Evolutionary conservation across 305 asterid genomes (phyloP).

Genomic region (Lippia alba): DNA sequence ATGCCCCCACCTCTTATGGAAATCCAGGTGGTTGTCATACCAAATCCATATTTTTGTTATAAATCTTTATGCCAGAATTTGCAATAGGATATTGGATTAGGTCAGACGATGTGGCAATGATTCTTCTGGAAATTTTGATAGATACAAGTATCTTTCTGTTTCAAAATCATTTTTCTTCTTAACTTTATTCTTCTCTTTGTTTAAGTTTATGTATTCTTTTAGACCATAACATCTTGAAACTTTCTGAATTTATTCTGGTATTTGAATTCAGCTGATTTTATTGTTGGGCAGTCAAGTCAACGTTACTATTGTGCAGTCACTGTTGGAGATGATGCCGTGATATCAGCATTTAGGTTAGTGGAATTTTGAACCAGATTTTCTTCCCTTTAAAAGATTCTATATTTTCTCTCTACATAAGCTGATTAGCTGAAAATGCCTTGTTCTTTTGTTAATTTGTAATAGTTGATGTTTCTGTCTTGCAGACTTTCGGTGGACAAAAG

Average conservation of each 20-base stretch:
- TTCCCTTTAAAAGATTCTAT: conserved; percentile 3
- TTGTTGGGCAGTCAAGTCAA: conserved; percentile 97
- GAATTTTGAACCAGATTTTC: conserved; percentile 19
- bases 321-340: conserved; percentile 92
- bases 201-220: conserved; percentile 24
- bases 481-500: conserved; percentile 89
- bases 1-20: conserved; percentile 99
- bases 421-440: conserved; percentile 13
- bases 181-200: conserved; percentile 4
- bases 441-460: conserved; percentile 27
- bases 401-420: conserved; percentile 13
- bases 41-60: conserved; percentile 5
- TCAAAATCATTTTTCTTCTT: conserved; percentile 6
- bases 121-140: not conserved
- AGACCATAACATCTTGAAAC: conserved; percentile 40
- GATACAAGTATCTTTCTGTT: conserved; percentile 15
- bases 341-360: conserved; percentile 93
- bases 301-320: conserved; percentile 91
- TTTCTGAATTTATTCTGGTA: conserved; percentile 73
- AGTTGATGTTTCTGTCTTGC: conserved; percentile 40
- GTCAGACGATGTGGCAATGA: conserved; percentile 8
- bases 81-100: conserved; percentile 15
- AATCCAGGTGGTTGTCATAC: conserved; percentile 60
- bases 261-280: conserved; percentile 94
- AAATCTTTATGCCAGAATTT: conserved; percentile 22